A percentile compares a stretch with the other conserved stretches of the same genome.
Conservation (phyloP, 208 protist genomes). For the Naegleria lovaniensis region DNA sequence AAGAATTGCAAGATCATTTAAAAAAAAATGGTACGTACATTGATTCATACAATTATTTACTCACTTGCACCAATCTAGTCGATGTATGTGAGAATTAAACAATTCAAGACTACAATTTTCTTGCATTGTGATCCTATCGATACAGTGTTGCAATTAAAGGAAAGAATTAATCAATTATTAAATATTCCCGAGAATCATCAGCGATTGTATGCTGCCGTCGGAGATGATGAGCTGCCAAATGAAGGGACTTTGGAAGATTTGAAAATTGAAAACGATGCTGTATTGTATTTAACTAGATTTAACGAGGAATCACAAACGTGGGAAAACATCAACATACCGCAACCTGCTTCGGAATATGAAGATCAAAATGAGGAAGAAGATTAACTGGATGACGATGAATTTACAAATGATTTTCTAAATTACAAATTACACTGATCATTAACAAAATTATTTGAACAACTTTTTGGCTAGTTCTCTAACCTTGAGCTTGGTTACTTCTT, state of each 20-base stretch:
- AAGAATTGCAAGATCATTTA: too few species aligned
- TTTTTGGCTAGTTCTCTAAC: not conserved
- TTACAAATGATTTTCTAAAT: too few species aligned
- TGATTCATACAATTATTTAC: too few species aligned
- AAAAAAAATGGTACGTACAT: too few species aligned
- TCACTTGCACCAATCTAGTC: not conserved
- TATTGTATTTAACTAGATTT: not conserved
- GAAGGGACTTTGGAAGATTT: not conserved
- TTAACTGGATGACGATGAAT: not conserved
- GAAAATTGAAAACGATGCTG: not conserved
- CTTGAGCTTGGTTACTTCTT: not conserved
- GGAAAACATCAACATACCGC: not conserved
- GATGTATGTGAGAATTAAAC: slow-evolving; percentile 40
- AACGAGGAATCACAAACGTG: not conserved
- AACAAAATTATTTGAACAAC: not conserved
- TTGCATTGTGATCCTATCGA: slow-evolving; percentile 39
- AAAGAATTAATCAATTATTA: slow-evolving; percentile 33
- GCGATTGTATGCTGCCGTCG: slow-evolving; percentile 1
- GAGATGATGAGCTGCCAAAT: not conserved
- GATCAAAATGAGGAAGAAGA: not conserved
- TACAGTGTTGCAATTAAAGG: slow-evolving; percentile 33
- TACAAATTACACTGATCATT: not conserved
- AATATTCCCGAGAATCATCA: slow-evolving; percentile 27
- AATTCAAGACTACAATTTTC: slow-evolving; percentile 38
- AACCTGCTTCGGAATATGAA: not conserved